A percentile compares a stretch with the other conserved stretches of the same genome.
These are phyloP conservation scores for Schwanniomyces polymorphus DNA, from an alignment of 805 yeast species.

Conservation along the genomic window DNA sequence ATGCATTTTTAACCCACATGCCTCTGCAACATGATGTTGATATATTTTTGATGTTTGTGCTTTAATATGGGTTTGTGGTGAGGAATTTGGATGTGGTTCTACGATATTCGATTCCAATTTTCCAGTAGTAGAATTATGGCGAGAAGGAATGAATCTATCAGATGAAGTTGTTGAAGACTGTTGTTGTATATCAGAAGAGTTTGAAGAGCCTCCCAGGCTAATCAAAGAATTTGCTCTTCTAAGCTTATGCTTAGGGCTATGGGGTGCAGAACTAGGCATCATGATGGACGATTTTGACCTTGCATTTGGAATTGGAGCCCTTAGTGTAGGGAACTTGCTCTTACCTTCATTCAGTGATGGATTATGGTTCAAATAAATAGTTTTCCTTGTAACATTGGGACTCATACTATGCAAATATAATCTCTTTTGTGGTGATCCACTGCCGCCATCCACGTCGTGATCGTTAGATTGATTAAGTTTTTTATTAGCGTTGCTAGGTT, in stretches of 20 bases:
- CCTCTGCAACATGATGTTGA: slow-evolving; percentile 85
- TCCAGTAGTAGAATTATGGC: slow-evolving; percentile 40
- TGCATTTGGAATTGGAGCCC: slow-evolving; percentile 20
- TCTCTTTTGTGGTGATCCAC: slow-evolving; percentile 23
- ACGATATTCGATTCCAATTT: slow-evolving; percentile 32
- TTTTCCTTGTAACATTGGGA: slow-evolving; percentile 31
- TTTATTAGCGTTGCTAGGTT: slow-evolving; percentile 5
- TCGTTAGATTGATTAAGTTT: slow-evolving; percentile 3
- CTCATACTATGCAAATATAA: slow-evolving; percentile 33
- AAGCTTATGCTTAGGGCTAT: slow-evolving; percentile 26
- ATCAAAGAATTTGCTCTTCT: slow-evolving; percentile 36
- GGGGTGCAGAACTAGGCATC: slow-evolving; percentile 13
- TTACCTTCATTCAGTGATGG: slow-evolving; percentile 3
- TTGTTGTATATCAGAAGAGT: slow-evolving; percentile 26
- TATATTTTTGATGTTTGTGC: slow-evolving; percentile 58
- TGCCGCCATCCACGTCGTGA: background rate
- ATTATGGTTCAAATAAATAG: slow-evolving; percentile 19
- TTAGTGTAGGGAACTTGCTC: slow-evolving; percentile 9
- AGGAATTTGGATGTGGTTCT: slow-evolving; percentile 44
- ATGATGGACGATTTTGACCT: slow-evolving; percentile 27
- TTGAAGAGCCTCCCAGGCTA: slow-evolving; percentile 21
- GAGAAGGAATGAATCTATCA: slow-evolving; percentile 46
- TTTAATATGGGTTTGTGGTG: slow-evolving; percentile 55
- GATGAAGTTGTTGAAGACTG: slow-evolving; percentile 21
- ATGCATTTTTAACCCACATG: slow-evolving; percentile 85